Conservation (phyloP, 305 asterid species). For the Solanum aculeatissimum region DNA sequence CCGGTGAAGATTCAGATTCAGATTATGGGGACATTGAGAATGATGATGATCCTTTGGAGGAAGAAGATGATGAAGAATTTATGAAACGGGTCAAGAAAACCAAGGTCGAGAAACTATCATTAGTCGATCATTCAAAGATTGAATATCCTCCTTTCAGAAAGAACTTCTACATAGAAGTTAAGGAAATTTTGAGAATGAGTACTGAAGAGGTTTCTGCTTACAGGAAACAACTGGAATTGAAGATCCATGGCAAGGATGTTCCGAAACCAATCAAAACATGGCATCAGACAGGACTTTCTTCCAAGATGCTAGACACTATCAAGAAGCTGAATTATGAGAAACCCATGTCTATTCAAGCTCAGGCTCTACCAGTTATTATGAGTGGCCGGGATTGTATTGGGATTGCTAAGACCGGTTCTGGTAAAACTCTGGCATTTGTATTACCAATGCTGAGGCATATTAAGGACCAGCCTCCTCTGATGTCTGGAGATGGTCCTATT, state of each 20-base stretch:
- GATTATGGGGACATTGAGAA: constrained; percentile 52
- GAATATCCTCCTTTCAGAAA: constrained; percentile 70
- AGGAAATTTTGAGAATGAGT: constrained; percentile 69
- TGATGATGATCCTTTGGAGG: constrained; percentile 56
- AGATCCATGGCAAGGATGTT: constrained; percentile 90
- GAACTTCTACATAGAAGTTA: constrained; percentile 83
- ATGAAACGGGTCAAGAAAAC: constrained; percentile 94
- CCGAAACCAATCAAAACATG: constrained; percentile 86
- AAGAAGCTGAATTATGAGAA: constrained; percentile 66
- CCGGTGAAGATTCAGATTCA: constrained; percentile 82
- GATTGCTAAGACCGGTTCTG: constrained; percentile 91
- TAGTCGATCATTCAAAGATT: constrained; percentile 86
- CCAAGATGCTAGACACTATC: constrained; percentile 69
- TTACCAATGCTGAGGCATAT: constrained; percentile 96
- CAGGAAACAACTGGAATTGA: constrained; percentile 78
- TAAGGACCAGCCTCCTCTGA: constrained; percentile 80
- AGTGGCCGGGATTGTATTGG: constrained; percentile 99
- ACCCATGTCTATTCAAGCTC: constrained; percentile 96
- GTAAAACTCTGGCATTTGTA: constrained; percentile 94
- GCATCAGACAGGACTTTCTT: constrained; percentile 93
- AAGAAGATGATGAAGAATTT: constrained; percentile 91
- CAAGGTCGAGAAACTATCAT: constrained; percentile 75
- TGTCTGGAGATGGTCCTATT: constrained; percentile 91
- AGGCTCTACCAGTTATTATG: constrained; percentile 90
- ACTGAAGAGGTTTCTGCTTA: constrained; percentile 69